A percentile compares a stretch with the other conserved stretches of the same genome.
Conservation (phyloP, 1,284 basidiomycete genomes). For the Pyrrhoderma lamaoense region DNA sequence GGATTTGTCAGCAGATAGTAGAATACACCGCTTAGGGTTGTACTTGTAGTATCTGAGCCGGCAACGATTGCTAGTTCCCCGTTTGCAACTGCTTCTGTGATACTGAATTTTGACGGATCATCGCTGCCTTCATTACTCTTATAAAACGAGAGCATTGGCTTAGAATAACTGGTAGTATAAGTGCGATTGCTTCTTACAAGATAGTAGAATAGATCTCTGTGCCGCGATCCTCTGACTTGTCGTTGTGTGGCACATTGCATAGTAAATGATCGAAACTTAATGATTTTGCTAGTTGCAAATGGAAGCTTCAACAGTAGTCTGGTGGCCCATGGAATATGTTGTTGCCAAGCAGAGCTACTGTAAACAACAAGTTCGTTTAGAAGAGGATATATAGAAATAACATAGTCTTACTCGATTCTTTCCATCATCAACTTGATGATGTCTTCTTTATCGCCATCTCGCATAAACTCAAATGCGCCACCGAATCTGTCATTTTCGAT, state of each 20-base stretch:
- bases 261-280: slow-evolving; percentile 14
- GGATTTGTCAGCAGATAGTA: slow-evolving; percentile 31
- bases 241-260: slow-evolving; percentile 13
- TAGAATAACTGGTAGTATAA: neutral
- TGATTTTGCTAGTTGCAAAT: slow-evolving; percentile 6
- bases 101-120: slow-evolving; percentile 19
- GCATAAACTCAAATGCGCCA: slow-evolving; percentile 27
- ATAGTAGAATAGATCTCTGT: slow-evolving; percentile 15
- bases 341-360: slow-evolving; percentile 13
- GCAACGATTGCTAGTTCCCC: slow-evolving; percentile 30
- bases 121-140: slow-evolving; percentile 24
- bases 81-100: slow-evolving; percentile 26
- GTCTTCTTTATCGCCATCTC: slow-evolving; percentile 21
- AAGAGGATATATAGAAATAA: neutral
- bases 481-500: slow-evolving; percentile 24
- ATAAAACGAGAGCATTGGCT: slow-evolving; percentile 1
- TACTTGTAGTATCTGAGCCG: slow-evolving; percentile 33
- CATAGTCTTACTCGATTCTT: slow-evolving; percentile 11
- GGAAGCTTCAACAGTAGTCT: slow-evolving; percentile 13
- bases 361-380: neutral
- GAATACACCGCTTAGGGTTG: slow-evolving; percentile 26
- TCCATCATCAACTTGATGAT: slow-evolving; percentile 18
- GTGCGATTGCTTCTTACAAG: slow-evolving; percentile 1
- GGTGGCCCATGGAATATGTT: slow-evolving; percentile 16
- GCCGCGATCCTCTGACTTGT: slow-evolving; percentile 3